A percentile compares a stretch with the other conserved stretches of the same genome.
phyloP scores from a whole-genome alignment of 371 early-diverging fungal genomes.

The Mucor ambiguus region DNA sequence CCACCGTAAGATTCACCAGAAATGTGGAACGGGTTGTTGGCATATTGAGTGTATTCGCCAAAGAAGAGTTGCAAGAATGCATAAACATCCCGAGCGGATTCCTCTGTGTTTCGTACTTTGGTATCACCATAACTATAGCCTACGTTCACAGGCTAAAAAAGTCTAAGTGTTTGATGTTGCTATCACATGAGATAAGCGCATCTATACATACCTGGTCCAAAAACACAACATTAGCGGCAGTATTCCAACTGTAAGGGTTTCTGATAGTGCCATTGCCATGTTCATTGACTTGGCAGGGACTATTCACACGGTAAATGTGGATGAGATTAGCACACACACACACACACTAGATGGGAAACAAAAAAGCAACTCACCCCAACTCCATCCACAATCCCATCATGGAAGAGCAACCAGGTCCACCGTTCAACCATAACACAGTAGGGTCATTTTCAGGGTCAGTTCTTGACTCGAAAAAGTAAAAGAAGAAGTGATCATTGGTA shows the following conservation, averaged over 20 bases:
- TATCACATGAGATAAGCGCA: neutral
- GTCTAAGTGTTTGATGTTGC: neutral
- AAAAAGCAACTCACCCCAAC: conserved; percentile 45
- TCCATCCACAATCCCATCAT: conserved; percentile 85
- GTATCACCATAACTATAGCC: conserved; percentile 79
- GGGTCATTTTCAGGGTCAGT: conserved; percentile 74
- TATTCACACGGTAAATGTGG: neutral
- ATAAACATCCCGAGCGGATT: conserved; percentile 63
- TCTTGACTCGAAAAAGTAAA: conserved; percentile 89
- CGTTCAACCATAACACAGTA: conserved; percentile 81
- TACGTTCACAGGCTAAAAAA: conserved; percentile 66
- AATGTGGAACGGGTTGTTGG: conserved; percentile 40
- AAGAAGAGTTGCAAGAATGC: conserved; percentile 76
- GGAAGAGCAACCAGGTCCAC: conserved; percentile 88
- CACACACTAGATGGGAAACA: too few species aligned
- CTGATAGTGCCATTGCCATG: conserved; percentile 56
- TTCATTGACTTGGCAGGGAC: conserved; percentile 66
- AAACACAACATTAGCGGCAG: conserved; percentile 80
- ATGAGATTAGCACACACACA: too few species aligned
- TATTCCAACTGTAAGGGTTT: conserved; percentile 82
- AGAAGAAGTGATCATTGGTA: conserved; percentile 71
- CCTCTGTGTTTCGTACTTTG: conserved; percentile 49
- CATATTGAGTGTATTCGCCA: conserved; percentile 53
- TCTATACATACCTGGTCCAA: conserved; percentile 66
- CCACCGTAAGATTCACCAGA: conserved; percentile 74